A percentile compares a stretch with the other conserved stretches of the same genome.
Conservation (phyloP, 306 rosid genomes). For the Canavalia gladiata region DNA sequence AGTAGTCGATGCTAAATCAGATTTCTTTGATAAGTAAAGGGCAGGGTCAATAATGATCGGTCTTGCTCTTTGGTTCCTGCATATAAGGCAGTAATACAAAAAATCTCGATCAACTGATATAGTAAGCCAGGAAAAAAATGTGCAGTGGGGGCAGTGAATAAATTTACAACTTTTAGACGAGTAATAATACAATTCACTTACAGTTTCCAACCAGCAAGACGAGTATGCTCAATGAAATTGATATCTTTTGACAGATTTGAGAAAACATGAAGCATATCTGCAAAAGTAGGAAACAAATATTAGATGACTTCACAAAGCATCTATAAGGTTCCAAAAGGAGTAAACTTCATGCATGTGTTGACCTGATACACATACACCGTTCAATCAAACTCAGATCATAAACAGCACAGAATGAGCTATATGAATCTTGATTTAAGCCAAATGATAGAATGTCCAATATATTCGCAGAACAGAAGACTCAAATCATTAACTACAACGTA, state of each 20-base stretch:
- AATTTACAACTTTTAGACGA: neutral
- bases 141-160: neutral
- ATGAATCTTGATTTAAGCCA: conserved; percentile 26
- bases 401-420: conserved; percentile 11
- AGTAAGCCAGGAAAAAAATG: neutral
- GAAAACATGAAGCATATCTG: conserved; percentile 92
- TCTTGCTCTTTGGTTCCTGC: conserved; percentile 91
- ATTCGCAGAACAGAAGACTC: conserved; percentile 40
- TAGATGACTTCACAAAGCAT: conserved; percentile 41
- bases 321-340: neutral
- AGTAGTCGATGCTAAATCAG: conserved; percentile 81
- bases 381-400: conserved; percentile 1
- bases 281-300: conserved; percentile 46
- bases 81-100: conserved; percentile 32
- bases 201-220: conserved; percentile 89
- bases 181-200: conserved; percentile 54
- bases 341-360: conserved; percentile 8
- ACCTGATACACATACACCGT: neutral
- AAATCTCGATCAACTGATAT: conserved; percentile 21
- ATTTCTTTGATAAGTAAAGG: conserved; percentile 69
- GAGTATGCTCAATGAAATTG: conserved; percentile 88
- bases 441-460: conserved; percentile 5
- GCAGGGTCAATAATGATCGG: conserved; percentile 80
- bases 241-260: conserved; percentile 82
- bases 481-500: conserved; percentile 11